These are phyloP conservation scores for Clausena lansium DNA, from an alignment of 345 rosid genomes.

Conservation along the genomic window DNA sequence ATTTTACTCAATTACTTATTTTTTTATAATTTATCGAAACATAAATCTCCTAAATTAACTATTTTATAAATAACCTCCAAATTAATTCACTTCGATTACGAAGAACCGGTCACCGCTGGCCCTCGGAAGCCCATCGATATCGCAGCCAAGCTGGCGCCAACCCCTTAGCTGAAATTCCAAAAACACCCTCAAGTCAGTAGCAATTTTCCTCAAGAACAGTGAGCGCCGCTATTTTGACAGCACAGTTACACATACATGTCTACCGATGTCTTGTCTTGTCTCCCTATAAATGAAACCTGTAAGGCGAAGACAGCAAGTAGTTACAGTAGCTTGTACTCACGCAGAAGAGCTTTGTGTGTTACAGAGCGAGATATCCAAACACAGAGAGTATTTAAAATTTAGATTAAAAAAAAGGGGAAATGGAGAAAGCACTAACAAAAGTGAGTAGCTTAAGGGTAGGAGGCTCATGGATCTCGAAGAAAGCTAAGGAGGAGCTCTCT, in stretches of 20 bases:
- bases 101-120: no score
- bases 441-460: slow-evolving; percentile 86
- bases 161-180: neutral
- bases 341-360: slow-evolving; percentile 6
- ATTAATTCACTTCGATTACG: no score
- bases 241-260: neutral
- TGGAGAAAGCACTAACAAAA: slow-evolving; percentile 93
- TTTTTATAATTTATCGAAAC: no score
- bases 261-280: neutral
- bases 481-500: slow-evolving; percentile 86
- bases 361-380: neutral
- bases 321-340: slow-evolving; percentile 14
- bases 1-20: no score
- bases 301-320: neutral
- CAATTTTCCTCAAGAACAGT: neutral
- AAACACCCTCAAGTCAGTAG: neutral
- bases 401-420: slow-evolving; percentile 15
- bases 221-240: slow-evolving; percentile 21
- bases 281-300: neutral
- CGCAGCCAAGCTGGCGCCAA: neutral
- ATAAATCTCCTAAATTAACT: no score
- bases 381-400: neutral
- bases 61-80: no score
- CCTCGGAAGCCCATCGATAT: no score
- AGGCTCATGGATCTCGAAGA: slow-evolving; percentile 85